Base-by-base conservation (phyloP, 495 filamentous ascomycete species). In the Penicillium robsamsonii region DNA sequence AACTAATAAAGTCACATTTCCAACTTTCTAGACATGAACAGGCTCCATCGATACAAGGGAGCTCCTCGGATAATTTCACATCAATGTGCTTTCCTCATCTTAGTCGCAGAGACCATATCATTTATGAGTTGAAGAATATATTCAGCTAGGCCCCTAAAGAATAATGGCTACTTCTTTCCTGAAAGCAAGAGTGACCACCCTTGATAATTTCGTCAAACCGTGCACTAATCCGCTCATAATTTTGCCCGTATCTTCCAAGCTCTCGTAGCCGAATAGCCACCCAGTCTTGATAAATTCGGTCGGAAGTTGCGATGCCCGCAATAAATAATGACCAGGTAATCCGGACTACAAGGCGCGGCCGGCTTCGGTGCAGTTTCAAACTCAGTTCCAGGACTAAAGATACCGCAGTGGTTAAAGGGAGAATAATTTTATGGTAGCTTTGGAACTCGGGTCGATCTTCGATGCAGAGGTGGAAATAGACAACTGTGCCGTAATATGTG, bases 251-350 rank as follows among this genome's bases (percentile, higher is more conserved):
- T 27, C 58, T 63, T 29, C 71, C 64, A n/a, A 72, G 57, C 35
- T 69, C 67, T 5, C 60, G 59, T 46, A 74, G 43, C 22, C 64
- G 65, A 29, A 70, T 70, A 17, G 67, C 66, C 25, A 72, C 69
- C 71, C 71, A 74, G 56, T 72, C 71, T 47, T 66, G 67, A 52
- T 67, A 67, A 9, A 66, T 69, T 8, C 42, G 58, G 46, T 71
- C 70, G 0, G 58, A 51, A 11, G 68, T 73, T 10, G 69, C 71
- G 44, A 70, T 67, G 1, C 67, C 69, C 4, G 69, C 69, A 4
- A 70, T 55, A 35, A 68, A 69, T 13, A 70, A 52, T 9, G 65
- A 65, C 71, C 67, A 70, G 20, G 57, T 53, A 29, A 74, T 74
- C 41, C 69, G 59, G 10, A 65, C 54, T 48, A 70, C 56, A 44